These are phyloP conservation scores for Monoraphidium neglectum DNA, from an alignment of 139 green algal genomes.

Conservation along the genomic window DNA sequence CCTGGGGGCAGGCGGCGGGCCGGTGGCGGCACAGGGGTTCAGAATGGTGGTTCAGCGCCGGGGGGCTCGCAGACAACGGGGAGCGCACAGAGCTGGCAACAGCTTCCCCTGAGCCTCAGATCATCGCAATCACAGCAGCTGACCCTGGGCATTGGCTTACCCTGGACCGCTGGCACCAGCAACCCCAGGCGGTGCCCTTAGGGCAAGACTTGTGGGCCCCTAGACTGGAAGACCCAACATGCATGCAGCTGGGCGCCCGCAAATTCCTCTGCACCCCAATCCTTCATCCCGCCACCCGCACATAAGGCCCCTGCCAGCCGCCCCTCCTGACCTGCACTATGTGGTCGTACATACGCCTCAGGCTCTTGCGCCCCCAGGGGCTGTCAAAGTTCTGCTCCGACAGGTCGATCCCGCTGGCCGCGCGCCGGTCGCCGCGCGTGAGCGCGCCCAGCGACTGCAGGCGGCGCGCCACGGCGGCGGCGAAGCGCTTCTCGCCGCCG, in stretches of 20 bases:
- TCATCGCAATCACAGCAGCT: no score
- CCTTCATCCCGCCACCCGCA: background rate
- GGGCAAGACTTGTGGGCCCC: no score
- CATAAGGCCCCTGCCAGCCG: conserved; percentile 43
- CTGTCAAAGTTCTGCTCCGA: conserved; percentile 78
- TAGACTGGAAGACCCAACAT: no score
- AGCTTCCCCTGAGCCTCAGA: no score
- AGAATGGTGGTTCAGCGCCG: background rate
- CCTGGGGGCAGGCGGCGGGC: background rate
- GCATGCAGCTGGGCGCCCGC: no score
- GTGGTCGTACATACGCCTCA: conserved; percentile 73
- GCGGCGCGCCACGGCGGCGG: conserved; percentile 78
- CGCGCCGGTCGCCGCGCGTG: conserved; percentile 85
- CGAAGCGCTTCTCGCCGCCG: conserved; percentile 90
- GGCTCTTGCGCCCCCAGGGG: conserved; percentile 52
- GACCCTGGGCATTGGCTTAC: no score
- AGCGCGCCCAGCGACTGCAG: conserved; percentile 90
- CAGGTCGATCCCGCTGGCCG: conserved; percentile 70
- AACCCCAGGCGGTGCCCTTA: no score
- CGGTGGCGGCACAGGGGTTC: background rate
- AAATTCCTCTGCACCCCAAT: no score
- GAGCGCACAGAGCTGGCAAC: no score
- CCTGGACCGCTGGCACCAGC: no score
- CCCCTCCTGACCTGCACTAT: conserved; percentile 45
- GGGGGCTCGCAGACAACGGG: no score